Percentiles rank a stretch among this genome's conserved stretches.
Conservation (phyloP, 2,329 filamentous ascomycete genomes). For the Aspergillus sp. region DNA sequence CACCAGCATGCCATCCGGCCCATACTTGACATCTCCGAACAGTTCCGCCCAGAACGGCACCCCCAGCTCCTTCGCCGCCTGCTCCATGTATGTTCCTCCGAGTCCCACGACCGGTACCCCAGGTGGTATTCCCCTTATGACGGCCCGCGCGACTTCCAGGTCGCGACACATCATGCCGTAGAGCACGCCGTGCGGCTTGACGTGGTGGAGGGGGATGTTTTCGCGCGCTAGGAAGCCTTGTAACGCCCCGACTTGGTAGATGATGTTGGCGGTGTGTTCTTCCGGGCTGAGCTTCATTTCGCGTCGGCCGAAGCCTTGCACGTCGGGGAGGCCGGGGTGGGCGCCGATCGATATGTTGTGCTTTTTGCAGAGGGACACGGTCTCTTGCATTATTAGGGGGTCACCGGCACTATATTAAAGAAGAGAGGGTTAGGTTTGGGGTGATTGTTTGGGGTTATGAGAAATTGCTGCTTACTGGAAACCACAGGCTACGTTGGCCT, state of each 20-base stretch:
- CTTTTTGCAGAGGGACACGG: conserved; percentile 59
- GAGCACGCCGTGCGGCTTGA: conserved; percentile 64
- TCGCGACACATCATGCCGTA: conserved; percentile 61
- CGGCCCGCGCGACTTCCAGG: conserved; percentile 54
- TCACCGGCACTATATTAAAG: conserved; percentile 50
- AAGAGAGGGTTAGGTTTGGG: not conserved
- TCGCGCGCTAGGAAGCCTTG: conserved; percentile 62
- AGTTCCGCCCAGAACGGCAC: conserved; percentile 58
- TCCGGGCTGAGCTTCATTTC: conserved; percentile 61
- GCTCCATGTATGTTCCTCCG: conserved; percentile 57
- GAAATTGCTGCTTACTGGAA: conserved; percentile 45
- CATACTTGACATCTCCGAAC: conserved; percentile 61
- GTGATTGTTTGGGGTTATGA: not conserved
- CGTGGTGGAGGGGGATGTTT: conserved; percentile 58
- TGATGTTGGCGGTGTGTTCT: conserved; percentile 58
- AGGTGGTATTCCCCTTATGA: conserved; percentile 55
- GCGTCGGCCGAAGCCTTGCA: conserved; percentile 65
- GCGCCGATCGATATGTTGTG: conserved; percentile 61
- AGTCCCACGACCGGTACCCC: conserved; percentile 57
- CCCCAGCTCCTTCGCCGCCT: conserved; percentile 55
- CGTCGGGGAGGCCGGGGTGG: conserved; percentile 66
- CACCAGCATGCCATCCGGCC: conserved; percentile 52
- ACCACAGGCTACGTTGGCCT: conserved; percentile 65
- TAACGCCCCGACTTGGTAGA: conserved; percentile 67
- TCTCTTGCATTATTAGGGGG: conserved; percentile 65